Evolutionary conservation across 2,329 filamentous ascomycete species (phyloP).

Genomic region (Aspergillus candidus): DNA sequence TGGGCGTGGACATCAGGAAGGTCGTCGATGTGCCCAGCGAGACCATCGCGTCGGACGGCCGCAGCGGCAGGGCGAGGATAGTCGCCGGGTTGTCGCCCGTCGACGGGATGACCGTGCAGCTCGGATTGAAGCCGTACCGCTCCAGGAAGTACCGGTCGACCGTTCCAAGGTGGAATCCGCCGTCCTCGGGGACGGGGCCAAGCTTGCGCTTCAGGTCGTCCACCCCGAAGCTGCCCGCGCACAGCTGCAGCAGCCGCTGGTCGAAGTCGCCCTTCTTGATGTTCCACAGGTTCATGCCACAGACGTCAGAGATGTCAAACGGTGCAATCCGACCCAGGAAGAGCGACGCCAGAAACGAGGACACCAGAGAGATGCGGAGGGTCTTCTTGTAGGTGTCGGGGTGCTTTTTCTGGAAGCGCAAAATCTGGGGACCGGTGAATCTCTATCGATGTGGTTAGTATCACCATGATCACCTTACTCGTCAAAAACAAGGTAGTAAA

Average conservation of each 20-base stretch:
- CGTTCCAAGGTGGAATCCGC: constrained; percentile 68
- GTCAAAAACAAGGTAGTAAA: neutral
- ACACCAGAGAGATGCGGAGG: constrained; percentile 82
- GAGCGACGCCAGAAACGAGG: constrained; percentile 87
- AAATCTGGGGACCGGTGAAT: constrained; percentile 95
- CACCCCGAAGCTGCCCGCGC: constrained; percentile 60
- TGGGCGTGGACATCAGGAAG: constrained; percentile 93
- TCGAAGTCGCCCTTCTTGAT: constrained; percentile 69
- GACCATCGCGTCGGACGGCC: constrained; percentile 86
- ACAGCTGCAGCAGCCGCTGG: constrained; percentile 66
- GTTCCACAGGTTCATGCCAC: constrained; percentile 96
- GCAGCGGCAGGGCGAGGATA: constrained; percentile 82
- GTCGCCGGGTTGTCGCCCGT: constrained; percentile 96
- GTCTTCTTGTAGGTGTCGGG: constrained; percentile 77
- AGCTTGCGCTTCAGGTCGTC: constrained; percentile 69
- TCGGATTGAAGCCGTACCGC: constrained; percentile 68
- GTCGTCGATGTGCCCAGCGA: constrained; percentile 93
- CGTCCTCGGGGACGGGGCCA: constrained; percentile 71
- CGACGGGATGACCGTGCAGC: constrained; percentile 75
- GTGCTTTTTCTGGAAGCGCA: constrained; percentile 74
- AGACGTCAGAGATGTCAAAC: constrained; percentile 89
- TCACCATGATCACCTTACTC: neutral
- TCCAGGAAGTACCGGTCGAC: constrained; percentile 73
- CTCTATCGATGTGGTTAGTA: constrained; percentile 48
- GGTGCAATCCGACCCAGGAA: constrained; percentile 81